Evolutionary conservation across 1,284 basidiomycete genomes (phyloP).

Genomic region (Xerocomus minutiporus): DNA sequence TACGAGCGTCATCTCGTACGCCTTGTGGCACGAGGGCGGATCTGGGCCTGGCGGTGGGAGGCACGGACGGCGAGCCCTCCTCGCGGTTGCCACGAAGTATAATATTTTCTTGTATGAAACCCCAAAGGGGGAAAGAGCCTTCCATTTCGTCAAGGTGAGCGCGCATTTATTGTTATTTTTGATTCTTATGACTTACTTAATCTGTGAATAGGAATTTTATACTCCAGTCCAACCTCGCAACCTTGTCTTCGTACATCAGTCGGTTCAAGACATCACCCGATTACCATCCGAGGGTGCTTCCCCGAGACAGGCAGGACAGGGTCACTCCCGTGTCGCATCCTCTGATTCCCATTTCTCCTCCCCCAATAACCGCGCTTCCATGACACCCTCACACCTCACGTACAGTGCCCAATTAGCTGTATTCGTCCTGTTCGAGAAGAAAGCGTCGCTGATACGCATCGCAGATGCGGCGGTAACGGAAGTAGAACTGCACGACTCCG

Average conservation of each 20-base stretch:
- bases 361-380: constrained; percentile 22
- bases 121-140: constrained; percentile 74
- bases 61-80: constrained; percentile 52
- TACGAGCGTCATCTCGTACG: constrained; percentile 58
- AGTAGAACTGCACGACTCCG: constrained; percentile 60
- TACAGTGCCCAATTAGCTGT: constrained; percentile 68
- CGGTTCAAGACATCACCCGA: constrained; percentile 49
- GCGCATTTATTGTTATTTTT: neutral
- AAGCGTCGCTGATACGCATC: constrained; percentile 71
- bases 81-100: constrained; percentile 71
- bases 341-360: constrained; percentile 18
- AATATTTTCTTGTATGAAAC: constrained; percentile 74
- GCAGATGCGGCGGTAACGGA: constrained; percentile 75
- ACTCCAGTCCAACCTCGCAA: constrained; percentile 61
- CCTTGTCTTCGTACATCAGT: constrained; percentile 66
- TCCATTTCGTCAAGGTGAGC: constrained; percentile 68
- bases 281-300: constrained; percentile 41
- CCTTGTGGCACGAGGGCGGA: constrained; percentile 56
- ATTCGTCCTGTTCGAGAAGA: constrained; percentile 79
- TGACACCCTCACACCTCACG: constrained; percentile 31
- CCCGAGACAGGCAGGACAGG: constrained; percentile 23
- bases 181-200: neutral
- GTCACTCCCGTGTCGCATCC: constrained; percentile 26
- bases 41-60: constrained; percentile 35
- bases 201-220: constrained; percentile 66